Evolutionary conservation across 352 stramenopile species (phyloP).

Genomic region (Globisporangium okanoganense): DNA sequence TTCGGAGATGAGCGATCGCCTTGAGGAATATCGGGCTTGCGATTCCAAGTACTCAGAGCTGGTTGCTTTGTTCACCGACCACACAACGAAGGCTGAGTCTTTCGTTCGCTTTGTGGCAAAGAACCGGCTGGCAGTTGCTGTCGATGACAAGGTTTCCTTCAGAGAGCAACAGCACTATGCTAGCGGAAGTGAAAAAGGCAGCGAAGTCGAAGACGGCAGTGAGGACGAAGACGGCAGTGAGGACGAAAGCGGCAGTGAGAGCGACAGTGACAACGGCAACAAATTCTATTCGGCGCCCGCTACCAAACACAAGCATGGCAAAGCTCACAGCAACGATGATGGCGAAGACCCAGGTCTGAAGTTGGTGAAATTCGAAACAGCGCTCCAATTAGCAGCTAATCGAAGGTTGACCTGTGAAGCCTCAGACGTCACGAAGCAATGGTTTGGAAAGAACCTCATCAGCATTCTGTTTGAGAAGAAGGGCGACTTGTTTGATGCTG

Average conservation of each 20-base stretch:
- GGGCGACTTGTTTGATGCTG: conserved; percentile 29
- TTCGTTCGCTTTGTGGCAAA: conserved; percentile 22
- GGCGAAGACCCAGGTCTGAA: conserved; percentile 7
- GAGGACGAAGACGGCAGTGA: conserved; percentile 14
- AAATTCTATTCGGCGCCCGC: background rate
- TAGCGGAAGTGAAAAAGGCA: conserved; percentile 14
- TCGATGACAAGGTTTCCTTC: background rate
- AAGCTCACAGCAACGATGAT: background rate
- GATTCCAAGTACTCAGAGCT: conserved; percentile 43
- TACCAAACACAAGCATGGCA: background rate
- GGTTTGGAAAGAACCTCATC: conserved; percentile 58
- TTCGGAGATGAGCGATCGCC: conserved; percentile 29
- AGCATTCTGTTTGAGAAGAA: conserved; percentile 40
- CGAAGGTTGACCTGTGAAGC: conserved; percentile 34
- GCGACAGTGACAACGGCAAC: conserved; percentile 6
- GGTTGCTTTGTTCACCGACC: conserved; percentile 47
- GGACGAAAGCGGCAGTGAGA: background rate
- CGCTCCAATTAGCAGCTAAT: conserved; percentile 49
- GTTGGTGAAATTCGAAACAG: conserved; percentile 38
- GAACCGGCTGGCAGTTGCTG: background rate
- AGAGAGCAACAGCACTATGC: conserved; percentile 3
- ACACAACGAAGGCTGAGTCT: conserved; percentile 29
- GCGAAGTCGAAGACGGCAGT: conserved; percentile 12
- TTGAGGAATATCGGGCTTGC: conserved; percentile 28
- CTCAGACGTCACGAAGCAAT: conserved; percentile 26